These are phyloP conservation scores for Venturia oleaginea DNA, from an alignment of 2,329 filamentous ascomycete genomes.

Conservation along the genomic window DNA sequence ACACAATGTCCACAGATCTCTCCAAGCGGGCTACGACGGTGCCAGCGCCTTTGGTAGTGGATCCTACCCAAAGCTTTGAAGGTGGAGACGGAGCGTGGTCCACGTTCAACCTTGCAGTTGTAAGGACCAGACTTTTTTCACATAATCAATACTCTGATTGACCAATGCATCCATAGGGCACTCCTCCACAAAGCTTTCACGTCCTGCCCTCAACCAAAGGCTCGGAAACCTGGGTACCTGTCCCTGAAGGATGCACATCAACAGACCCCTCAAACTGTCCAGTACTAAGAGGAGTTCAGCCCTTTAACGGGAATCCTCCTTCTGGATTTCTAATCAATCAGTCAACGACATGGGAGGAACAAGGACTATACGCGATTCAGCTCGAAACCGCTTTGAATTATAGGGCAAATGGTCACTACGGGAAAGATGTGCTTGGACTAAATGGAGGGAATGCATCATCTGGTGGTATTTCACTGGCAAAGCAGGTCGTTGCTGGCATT, in stretches of 20 bases:
- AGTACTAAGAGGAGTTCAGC: conserved; percentile 22
- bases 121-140: neutral
- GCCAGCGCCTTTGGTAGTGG: conserved; percentile 13
- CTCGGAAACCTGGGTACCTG: conserved; percentile 27
- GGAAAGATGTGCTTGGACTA: conserved; percentile 27
- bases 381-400: conserved; percentile 24
- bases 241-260: conserved; percentile 26
- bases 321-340: conserved; percentile 23
- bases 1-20: neutral
- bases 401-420: conserved; percentile 25
- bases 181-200: conserved; percentile 22
- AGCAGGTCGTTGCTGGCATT: conserved; percentile 30
- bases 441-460: conserved; percentile 20
- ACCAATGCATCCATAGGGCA: conserved; percentile 14
- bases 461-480: conserved; percentile 21
- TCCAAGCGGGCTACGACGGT: conserved; percentile 7
- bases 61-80: conserved; percentile 18
- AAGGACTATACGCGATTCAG: conserved; percentile 26
- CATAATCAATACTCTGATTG: neutral
- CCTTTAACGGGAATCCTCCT: conserved; percentile 20
- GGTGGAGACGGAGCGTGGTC: conserved; percentile 26
- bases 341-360: conserved; percentile 25
- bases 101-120: conserved; percentile 24
- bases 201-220: conserved; percentile 25
- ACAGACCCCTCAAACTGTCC: conserved; percentile 21